phyloP scores from a whole-genome alignment of 2,329 filamentous ascomycete species.

The Fusarium algeriense region DNA sequence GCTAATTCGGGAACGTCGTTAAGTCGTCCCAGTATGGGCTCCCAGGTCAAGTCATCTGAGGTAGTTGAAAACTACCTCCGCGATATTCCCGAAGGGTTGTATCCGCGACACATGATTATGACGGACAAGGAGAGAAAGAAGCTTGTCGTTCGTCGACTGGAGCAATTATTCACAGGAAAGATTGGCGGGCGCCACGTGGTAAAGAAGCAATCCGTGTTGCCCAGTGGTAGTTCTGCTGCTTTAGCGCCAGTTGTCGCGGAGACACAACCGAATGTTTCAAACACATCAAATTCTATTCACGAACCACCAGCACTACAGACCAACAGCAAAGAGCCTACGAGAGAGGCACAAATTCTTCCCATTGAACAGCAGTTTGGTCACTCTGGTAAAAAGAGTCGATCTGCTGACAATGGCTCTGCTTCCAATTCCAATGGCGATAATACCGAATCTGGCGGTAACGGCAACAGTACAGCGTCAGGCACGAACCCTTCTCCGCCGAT shows the following conservation, averaged over 20 bases:
- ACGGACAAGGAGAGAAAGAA: constrained; percentile 82
- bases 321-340: constrained; percentile 48
- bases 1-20: constrained; percentile 58
- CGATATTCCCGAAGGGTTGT: constrained; percentile 77
- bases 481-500: constrained; percentile 58
- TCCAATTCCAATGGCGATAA: constrained; percentile 64
- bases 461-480: constrained; percentile 48
- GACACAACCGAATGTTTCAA: constrained; percentile 41
- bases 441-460: constrained; percentile 58
- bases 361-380: constrained; percentile 47
- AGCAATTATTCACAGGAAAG: constrained; percentile 86
- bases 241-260: constrained; percentile 44
- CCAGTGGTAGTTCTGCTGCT: constrained; percentile 16
- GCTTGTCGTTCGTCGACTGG: constrained; percentile 79
- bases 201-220: constrained; percentile 40
- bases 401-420: constrained; percentile 58
- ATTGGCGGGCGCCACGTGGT: constrained; percentile 57
- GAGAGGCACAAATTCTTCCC: constrained; percentile 64
- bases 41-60: constrained; percentile 59
- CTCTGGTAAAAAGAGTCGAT: constrained; percentile 55
- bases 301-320: constrained; percentile 49
- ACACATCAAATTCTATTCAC: constrained; percentile 46
- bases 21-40: constrained; percentile 53
- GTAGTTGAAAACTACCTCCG: constrained; percentile 77
- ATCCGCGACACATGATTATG: constrained; percentile 72